A percentile compares a stretch with the other conserved stretches of the same genome.
phyloP scores from a whole-genome alignment of 2,329 filamentous ascomycete species.

The Colletotrichum acutatum region DNA sequence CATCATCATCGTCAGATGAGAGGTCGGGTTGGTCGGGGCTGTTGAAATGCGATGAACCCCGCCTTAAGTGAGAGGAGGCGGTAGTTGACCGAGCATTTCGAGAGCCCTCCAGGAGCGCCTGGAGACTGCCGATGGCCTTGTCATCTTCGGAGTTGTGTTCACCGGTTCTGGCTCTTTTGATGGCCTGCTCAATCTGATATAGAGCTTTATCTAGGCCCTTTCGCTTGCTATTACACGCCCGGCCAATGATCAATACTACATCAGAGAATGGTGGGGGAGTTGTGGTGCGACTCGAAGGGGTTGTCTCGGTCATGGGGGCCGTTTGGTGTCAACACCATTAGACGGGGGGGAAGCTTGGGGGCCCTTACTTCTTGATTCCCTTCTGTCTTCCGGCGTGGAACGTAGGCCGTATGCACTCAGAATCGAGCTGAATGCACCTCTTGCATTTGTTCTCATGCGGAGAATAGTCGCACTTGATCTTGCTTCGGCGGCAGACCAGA shows the following conservation, averaged over 20 bases:
- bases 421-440: constrained; percentile 66
- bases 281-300: neutral
- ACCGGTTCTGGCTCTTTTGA: constrained; percentile 64
- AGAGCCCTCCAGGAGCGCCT: constrained; percentile 49
- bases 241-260: neutral
- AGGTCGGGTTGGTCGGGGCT: constrained; percentile 43
- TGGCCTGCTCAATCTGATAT: constrained; percentile 77
- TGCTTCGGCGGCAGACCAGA: constrained; percentile 73
- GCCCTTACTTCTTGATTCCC: constrained; percentile 77
- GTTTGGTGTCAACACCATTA: neutral
- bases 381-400: constrained; percentile 80
- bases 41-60: constrained; percentile 30
- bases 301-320: neutral
- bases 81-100: constrained; percentile 32
- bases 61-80: constrained; percentile 37
- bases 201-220: constrained; percentile 80
- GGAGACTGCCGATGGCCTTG: constrained; percentile 56
- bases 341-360: neutral
- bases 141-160: constrained; percentile 56
- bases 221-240: constrained; percentile 69
- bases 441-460: constrained; percentile 65
- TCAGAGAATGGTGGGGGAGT: neutral
- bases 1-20: constrained; percentile 46
- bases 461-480: constrained; percentile 73
- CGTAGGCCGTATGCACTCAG: constrained; percentile 75